A percentile compares a stretch with the other conserved stretches of the same genome.
Conservation (phyloP, 441 rosid species). For the Gossypium schwendimanii region DNA sequence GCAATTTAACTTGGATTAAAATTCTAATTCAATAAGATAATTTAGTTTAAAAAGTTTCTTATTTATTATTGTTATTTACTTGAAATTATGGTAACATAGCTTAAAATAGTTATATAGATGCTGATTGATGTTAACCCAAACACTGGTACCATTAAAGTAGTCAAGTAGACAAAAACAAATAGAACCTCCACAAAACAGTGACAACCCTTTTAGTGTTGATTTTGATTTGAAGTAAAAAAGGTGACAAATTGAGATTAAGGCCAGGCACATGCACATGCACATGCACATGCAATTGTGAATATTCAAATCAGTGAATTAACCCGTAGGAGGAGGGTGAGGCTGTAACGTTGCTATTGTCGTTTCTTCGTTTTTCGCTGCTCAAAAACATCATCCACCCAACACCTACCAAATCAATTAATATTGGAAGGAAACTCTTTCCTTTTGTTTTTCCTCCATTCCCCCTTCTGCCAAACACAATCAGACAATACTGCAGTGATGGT, state of each 20-base stretch:
- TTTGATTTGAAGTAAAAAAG: background rate
- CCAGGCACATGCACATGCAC: background rate
- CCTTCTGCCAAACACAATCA: constrained; percentile 16
- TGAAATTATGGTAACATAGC: too few species aligned
- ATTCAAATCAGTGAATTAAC: background rate
- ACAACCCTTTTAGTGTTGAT: background rate
- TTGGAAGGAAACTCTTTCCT: background rate
- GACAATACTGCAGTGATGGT: constrained; percentile 18
- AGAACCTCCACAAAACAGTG: background rate
- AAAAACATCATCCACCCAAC: background rate
- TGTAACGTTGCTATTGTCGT: constrained; percentile 4
- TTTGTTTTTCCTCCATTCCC: background rate
- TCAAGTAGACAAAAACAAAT: background rate
- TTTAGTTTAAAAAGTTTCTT: too few species aligned
- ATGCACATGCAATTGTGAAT: constrained; percentile 1
- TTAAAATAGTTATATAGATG: background rate
- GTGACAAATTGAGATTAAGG: background rate
- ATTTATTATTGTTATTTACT: too few species aligned
- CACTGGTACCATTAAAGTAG: background rate
- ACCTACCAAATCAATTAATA: background rate
- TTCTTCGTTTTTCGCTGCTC: background rate
- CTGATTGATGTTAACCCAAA: background rate
- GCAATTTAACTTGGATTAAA: too few species aligned
- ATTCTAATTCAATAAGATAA: too few species aligned
- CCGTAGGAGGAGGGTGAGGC: background rate